Percentiles rank a stretch among this genome's conserved stretches.
phyloP scores from a whole-genome alignment of 2,329 filamentous ascomycete genomes.

The Diplodia seriata region DNA sequence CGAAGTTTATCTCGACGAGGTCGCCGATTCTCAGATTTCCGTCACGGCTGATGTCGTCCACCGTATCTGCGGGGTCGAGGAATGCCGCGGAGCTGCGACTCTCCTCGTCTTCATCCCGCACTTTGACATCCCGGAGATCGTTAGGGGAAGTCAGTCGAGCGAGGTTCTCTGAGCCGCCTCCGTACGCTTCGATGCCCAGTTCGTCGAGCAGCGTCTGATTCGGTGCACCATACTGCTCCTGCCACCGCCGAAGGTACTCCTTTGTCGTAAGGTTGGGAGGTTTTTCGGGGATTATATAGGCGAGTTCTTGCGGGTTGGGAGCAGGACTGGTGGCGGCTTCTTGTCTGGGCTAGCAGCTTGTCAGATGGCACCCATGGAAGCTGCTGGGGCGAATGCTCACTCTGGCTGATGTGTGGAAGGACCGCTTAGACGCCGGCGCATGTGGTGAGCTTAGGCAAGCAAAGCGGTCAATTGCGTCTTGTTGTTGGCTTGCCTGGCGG shows the following conservation, averaged over 20 bases:
- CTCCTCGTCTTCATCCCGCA: background rate
- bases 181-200: slow-evolving; percentile 37
- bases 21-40: slow-evolving; percentile 54
- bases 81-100: background rate
- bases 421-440: background rate
- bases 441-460: background rate
- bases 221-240: slow-evolving; percentile 49
- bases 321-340: background rate
- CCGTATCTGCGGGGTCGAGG: slow-evolving; percentile 38
- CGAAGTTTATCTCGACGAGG: slow-evolving; percentile 53
- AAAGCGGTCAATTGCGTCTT: background rate
- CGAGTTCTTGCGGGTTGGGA: background rate
- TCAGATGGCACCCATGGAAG: background rate
- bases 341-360: background rate
- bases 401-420: slow-evolving; percentile 16
- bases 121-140: slow-evolving; percentile 13
- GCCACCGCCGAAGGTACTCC: slow-evolving; percentile 50
- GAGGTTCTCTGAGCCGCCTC: slow-evolving; percentile 34
- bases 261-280: slow-evolving; percentile 36
- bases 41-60: slow-evolving; percentile 36
- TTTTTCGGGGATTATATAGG: background rate
- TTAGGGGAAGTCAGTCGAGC: slow-evolving; percentile 5
- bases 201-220: slow-evolving; percentile 41
- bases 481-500: slow-evolving; percentile 1
- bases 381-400: background rate